phyloP scores from a whole-genome alignment of 208 protist genomes.

The Leishmania braziliensis region DNA sequence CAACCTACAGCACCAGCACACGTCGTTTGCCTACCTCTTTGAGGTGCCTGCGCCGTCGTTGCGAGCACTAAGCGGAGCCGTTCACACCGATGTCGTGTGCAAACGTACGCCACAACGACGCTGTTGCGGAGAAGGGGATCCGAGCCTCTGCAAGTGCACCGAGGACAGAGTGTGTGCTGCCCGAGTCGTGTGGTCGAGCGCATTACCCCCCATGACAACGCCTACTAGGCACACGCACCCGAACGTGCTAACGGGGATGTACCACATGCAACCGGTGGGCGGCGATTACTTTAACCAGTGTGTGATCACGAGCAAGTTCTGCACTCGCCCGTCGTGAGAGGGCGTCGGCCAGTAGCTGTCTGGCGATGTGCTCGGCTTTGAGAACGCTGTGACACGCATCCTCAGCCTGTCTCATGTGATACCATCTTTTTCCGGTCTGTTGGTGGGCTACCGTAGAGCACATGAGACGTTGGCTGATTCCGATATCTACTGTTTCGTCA shows the following conservation, averaged over 20 bases:
- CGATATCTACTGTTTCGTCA: constrained; percentile 33
- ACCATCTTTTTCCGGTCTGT: constrained; percentile 8
- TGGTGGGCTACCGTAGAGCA: too few species aligned
- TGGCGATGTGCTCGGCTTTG: constrained; percentile 36
- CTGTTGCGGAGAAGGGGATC: constrained; percentile 41
- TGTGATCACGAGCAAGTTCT: constrained; percentile 50
- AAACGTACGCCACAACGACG: constrained; percentile 52
- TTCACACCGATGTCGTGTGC: constrained; percentile 58
- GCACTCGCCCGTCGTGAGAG: constrained; percentile 36
- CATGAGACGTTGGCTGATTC: constrained; percentile 32
- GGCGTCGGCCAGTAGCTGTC: constrained; percentile 36
- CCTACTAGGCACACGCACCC: constrained; percentile 27
- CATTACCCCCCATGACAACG: constrained; percentile 40
- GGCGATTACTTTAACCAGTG: constrained; percentile 55
- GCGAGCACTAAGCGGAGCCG: constrained; percentile 24
- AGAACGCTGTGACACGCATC: constrained; percentile 48
- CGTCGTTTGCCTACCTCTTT: constrained; percentile 48
- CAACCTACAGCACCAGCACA: constrained; percentile 29
- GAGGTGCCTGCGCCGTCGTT: constrained; percentile 38
- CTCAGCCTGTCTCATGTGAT: constrained; percentile 47
- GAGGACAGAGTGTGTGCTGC: constrained; percentile 32
- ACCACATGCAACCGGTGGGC: constrained; percentile 39
- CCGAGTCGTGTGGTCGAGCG: constrained; percentile 50
- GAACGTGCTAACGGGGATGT: constrained; percentile 23
- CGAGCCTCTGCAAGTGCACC: constrained; percentile 35